A percentile compares a stretch with the other conserved stretches of the same genome.
Evolutionary conservation across 2,329 filamentous ascomycete species (phyloP).

Genomic region (Parastagonospora nodorum): DNA sequence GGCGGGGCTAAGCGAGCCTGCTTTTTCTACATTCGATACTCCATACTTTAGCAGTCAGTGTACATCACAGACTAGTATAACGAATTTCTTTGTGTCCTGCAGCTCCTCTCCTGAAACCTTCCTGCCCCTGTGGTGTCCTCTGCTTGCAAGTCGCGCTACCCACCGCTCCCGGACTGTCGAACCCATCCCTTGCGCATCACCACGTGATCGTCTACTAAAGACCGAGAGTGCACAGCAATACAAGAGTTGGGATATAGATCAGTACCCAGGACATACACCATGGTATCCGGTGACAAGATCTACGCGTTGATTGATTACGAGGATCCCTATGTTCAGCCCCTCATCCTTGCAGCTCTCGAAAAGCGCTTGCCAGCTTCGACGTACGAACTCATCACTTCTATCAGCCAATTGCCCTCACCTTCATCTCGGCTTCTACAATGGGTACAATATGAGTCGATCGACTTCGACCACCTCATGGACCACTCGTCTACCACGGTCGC

Average conservation of each 20-base stretch:
- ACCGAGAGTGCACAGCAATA: no score
- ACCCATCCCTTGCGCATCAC: not conserved
- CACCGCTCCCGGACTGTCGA: not conserved
- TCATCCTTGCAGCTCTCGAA: conserved; percentile 75
- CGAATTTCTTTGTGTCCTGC: conserved; percentile 21
- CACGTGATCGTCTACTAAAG: no score
- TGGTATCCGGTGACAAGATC: conserved; percentile 45
- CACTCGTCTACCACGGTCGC: conserved; percentile 68
- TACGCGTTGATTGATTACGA: conserved; percentile 83
- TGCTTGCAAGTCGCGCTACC: not conserved
- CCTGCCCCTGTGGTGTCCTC: not conserved
- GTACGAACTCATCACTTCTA: conserved; percentile 61
- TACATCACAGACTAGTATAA: conserved; percentile 9
- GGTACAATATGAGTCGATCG: conserved; percentile 81
- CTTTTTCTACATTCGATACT: conserved; percentile 9
- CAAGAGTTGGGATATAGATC: no score
- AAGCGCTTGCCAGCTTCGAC: conserved; percentile 61
- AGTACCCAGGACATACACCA: not conserved
- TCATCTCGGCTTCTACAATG: conserved; percentile 72
- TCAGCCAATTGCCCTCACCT: conserved; percentile 54
- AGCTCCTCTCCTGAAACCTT: not conserved
- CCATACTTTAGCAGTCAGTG: no score
- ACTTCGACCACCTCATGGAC: conserved; percentile 75
- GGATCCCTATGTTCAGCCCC: conserved; percentile 85
- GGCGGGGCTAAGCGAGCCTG: conserved; percentile 39